Base-by-base conservation (phyloP, 257 asterid species). In the Vinca minor region DNA sequence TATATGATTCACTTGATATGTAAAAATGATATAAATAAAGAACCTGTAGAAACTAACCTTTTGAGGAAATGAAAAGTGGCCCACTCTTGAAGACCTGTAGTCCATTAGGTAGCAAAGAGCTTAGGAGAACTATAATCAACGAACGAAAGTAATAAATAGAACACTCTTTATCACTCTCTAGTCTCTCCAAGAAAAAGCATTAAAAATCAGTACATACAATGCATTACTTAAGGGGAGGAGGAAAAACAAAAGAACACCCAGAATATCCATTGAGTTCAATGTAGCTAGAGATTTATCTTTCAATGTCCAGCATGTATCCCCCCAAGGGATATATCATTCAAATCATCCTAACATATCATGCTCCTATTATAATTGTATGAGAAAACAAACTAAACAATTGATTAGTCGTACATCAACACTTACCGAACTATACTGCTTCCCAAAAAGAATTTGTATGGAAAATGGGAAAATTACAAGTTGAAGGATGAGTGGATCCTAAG, bases 21-120 rank as follows among this genome's bases (percentile, higher is more conserved):
- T 8, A 15, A 7, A 34, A 58, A 45, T 46, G 48, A 35, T 5
- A 32, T 11, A 38, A 4, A 35, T n/a, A 31, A 21, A 39, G 13
- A 53, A 35, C 50, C 25, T 55, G 32, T 5, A 17, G 38, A 29
- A 4, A 76, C 95, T 55, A 67, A 87, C 98, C 98, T 87, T 87
- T 93, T 21, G 98, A 89, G 44, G 98, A 93, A 78, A 93, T 89
- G 72, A 93, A 91, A 47, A 93, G 88, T 56, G 86, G 92, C 76
- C 98, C 98, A 63, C 96, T 93, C 93, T 93, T 93, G 97, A 89
- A 93, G 72, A 93, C 83, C 98, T 93, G 82, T 68, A 85, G 69
- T 78, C 41, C 56, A 73, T 68, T 60, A 57, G 67, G 70, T 52
- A 56, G 53, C 3, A 42, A 26, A 69, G 18, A 35, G 10, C 9